A percentile compares a stretch with the other conserved stretches of the same genome.
Conservation (phyloP, 768 basidiomycete genomes). For the Ramaria sp. region DNA sequence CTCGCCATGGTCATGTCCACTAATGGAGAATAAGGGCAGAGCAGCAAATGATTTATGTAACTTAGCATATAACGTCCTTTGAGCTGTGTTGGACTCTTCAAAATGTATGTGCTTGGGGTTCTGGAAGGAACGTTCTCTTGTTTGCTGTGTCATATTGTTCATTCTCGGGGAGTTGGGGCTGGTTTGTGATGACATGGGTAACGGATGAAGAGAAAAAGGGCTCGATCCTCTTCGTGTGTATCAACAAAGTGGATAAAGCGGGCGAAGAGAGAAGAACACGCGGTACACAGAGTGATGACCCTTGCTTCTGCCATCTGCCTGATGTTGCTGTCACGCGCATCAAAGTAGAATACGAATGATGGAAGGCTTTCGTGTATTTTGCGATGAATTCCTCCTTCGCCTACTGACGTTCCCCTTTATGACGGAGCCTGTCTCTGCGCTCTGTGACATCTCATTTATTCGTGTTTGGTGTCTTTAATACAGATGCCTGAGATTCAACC, state of each 20-base stretch:
- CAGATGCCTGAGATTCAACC: constrained; percentile 12
- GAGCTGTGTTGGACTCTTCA: constrained; percentile 60
- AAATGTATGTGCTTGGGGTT: constrained; percentile 17
- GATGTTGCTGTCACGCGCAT: constrained; percentile 32
- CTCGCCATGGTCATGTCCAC: constrained; percentile 14
- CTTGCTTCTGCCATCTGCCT: constrained; percentile 38
- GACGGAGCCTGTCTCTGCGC: constrained; percentile 33
- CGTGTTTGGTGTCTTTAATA: neutral
- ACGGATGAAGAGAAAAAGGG: constrained; percentile 81
- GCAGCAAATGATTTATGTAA: neutral
- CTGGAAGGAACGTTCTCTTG: constrained; percentile 51
- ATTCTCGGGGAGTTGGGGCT: constrained; percentile 20
- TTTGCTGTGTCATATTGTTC: constrained; percentile 29
- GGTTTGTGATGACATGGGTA: constrained; percentile 80
- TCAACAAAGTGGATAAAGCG: neutral
- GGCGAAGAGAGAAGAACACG: constrained; percentile 31
- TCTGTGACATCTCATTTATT: constrained; percentile 1
- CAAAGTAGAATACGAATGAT: constrained; percentile 76
- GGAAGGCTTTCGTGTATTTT: constrained; percentile 87
- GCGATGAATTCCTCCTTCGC: constrained; percentile 62
- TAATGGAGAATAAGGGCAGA: neutral
- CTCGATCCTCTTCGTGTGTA: constrained; percentile 53
- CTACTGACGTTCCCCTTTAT: constrained; percentile 39
- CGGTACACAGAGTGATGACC: constrained; percentile 64
- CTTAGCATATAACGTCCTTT: constrained; percentile 38